Conservation (phyloP, 352 stramenopile genomes). For the Peronospora belbahrii region DNA sequence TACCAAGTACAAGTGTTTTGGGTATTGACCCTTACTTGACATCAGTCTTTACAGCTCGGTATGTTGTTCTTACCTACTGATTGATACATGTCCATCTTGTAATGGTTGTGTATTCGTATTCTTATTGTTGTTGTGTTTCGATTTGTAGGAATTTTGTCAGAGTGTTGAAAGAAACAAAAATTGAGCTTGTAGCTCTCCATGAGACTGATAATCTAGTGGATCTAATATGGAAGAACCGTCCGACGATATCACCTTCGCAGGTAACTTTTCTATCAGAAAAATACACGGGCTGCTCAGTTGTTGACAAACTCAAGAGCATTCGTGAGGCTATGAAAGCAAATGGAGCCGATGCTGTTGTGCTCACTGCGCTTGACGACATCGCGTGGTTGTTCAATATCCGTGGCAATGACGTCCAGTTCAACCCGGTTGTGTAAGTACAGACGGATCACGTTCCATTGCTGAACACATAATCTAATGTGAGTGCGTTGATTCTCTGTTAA, state of each 20-base stretch:
- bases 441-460: not conserved
- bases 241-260: constrained; percentile 54
- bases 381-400: constrained; percentile 98
- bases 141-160: constrained; percentile 46
- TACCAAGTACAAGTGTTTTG: constrained; percentile 60
- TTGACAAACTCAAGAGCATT: constrained; percentile 85
- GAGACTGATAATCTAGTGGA: constrained; percentile 93
- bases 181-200: constrained; percentile 68
- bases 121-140: not conserved
- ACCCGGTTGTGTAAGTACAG: constrained; percentile 91
- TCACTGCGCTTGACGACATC: constrained; percentile 95
- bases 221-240: constrained; percentile 87
- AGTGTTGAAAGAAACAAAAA: constrained; percentile 55
- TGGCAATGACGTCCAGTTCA: constrained; percentile 95
- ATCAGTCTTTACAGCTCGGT: constrained; percentile 79
- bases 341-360: constrained; percentile 88
- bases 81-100: too few relatives aligned
- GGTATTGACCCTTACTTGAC: constrained; percentile 95
- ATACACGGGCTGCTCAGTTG: constrained; percentile 88
- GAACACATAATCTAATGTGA: not conserved
- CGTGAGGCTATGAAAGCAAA: constrained; percentile 84
- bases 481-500: not conserved
- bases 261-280: constrained; percentile 90
- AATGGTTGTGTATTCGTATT: too few relatives aligned
- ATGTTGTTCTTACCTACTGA: too few relatives aligned